Evolutionary conservation across 2,329 filamentous ascomycete genomes (phyloP).

Genomic region (Mollisiaceae sp.): DNA sequence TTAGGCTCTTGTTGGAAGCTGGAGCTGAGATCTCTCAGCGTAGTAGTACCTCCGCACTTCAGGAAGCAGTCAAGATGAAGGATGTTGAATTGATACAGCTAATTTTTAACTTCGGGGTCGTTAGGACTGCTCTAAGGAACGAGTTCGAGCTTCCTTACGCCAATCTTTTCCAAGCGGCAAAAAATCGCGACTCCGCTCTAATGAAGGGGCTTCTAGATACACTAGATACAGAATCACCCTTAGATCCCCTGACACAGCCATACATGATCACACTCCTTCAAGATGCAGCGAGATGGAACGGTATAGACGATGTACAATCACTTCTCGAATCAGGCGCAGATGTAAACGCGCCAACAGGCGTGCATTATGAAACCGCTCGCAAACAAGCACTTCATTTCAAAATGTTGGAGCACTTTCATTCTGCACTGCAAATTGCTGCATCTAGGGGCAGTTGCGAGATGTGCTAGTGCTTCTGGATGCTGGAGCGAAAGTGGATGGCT

Average conservation of each 20-base stretch:
- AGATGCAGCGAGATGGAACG: constrained; percentile 17
- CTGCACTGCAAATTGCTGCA: constrained; percentile 26
- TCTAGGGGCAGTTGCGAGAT: constrained; percentile 23
- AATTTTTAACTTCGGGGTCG: constrained; percentile 25
- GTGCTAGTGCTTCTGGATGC: constrained; percentile 25
- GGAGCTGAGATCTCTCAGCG: too few relatives aligned
- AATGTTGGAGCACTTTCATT: constrained; percentile 13
- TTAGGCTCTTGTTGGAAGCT: constrained; percentile 24
- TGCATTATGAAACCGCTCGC: constrained; percentile 19
- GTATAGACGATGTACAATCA: constrained; percentile 20
- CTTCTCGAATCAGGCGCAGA: constrained; percentile 61
- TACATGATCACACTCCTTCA: constrained; percentile 24
- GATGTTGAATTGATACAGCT: constrained; percentile 27
- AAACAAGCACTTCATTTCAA: background rate
- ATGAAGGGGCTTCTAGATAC: constrained; percentile 20
- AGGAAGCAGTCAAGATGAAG: too few relatives aligned
- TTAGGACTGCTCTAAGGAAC: constrained; percentile 17
- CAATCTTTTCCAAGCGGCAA: constrained; percentile 21
- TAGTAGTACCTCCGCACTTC: too few relatives aligned
- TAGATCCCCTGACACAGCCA: too few relatives aligned
- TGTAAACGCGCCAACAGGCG: constrained; percentile 23
- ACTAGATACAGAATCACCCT: too few relatives aligned
- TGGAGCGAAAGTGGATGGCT: constrained; percentile 25
- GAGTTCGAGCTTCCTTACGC: constrained; percentile 12
- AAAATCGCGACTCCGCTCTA: constrained; percentile 16